Evolutionary conservation across 768 basidiomycete genomes (phyloP).

Genomic region (Serendipita sp.): DNA sequence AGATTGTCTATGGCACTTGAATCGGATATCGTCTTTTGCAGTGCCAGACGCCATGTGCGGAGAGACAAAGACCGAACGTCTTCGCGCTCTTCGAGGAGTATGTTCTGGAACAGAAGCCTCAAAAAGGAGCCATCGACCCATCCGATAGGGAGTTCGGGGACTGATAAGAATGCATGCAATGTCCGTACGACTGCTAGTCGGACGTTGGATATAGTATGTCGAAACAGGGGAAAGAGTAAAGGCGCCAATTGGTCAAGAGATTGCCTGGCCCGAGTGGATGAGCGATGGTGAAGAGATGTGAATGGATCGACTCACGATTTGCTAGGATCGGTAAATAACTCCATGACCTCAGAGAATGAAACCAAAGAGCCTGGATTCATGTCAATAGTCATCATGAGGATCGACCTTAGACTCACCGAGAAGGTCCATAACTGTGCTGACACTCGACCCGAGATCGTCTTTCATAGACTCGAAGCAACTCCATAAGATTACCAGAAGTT

Average conservation of each 20-base stretch:
- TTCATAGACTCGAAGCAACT: conserved; percentile 81
- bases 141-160: conserved; percentile 51
- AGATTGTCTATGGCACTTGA: neutral
- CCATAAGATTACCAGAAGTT: conserved; percentile 77
- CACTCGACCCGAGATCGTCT: conserved; percentile 91
- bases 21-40: conserved; percentile 22
- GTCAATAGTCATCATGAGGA: neutral
- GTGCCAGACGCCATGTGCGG: conserved; percentile 54
- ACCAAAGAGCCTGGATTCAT: conserved; percentile 55
- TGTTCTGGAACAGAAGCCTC: conserved; percentile 80
- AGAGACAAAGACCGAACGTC: conserved; percentile 69
- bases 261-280: conserved; percentile 28
- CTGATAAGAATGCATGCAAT: conserved; percentile 68
- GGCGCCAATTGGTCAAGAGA: conserved; percentile 72
- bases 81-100: conserved; percentile 74
- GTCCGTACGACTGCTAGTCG: conserved; percentile 86
- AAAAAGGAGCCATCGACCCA: conserved; percentile 73
- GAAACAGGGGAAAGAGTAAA: conserved; percentile 87
- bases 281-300: conserved; percentile 5
- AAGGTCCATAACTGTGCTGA: conserved; percentile 93
- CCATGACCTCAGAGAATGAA: conserved; percentile 58
- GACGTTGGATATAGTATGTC: conserved; percentile 88
- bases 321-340: conserved; percentile 49
- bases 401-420: conserved; percentile 38
- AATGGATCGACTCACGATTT: conserved; percentile 42